Conservation (phyloP, 768 basidiomycete species). For the Lyophyllum decastes region DNA sequence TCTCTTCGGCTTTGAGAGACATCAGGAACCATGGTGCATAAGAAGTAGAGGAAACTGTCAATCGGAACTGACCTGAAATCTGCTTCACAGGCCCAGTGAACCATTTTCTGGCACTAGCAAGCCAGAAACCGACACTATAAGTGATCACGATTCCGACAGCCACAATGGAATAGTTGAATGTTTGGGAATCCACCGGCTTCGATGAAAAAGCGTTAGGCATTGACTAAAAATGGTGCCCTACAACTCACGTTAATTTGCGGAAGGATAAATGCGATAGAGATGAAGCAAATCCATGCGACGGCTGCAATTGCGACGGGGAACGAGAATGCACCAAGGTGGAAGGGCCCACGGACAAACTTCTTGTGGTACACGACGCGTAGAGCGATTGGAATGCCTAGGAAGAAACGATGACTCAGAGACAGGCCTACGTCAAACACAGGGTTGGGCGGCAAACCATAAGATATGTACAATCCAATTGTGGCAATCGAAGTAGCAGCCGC, state of each 20-base stretch:
- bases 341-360: conserved; percentile 66
- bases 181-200: conserved; percentile 67
- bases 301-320: conserved; percentile 58
- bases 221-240: no score
- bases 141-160: conserved; percentile 72
- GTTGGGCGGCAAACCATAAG: conserved; percentile 51
- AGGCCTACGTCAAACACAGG: neutral
- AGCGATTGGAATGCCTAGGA: conserved; percentile 64
- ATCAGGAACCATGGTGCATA: neutral
- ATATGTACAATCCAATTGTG: conserved; percentile 77
- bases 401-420: neutral
- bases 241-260: conserved; percentile 59
- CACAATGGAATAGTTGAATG: conserved; percentile 75
- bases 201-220: neutral
- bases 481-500: conserved; percentile 61
- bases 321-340: conserved; percentile 68
- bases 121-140: conserved; percentile 71
- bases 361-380: conserved; percentile 63
- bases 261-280: conserved; percentile 73
- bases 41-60: neutral
- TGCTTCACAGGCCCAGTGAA: conserved; percentile 72
- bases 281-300: conserved; percentile 71
- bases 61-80: conserved; percentile 47
- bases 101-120: conserved; percentile 71
- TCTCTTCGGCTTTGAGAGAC: conserved; percentile 40